phyloP scores from a whole-genome alignment of 495 filamentous ascomycete genomes.

The Platismatia glauca region DNA sequence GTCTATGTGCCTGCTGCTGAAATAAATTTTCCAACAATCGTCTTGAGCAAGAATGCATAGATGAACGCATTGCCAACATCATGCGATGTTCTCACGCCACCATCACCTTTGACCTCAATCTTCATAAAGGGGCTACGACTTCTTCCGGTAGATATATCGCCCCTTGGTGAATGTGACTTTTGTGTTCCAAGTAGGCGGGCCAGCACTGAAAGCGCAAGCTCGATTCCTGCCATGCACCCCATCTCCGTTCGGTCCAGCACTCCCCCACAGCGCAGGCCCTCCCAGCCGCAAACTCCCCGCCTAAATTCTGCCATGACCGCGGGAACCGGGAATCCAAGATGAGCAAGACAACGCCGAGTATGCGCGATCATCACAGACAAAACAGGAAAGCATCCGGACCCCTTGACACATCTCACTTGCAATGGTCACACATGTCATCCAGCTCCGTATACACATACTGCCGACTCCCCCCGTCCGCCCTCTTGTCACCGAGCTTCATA shows the following conservation, averaged over 20 bases:
- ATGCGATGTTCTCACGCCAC: not conserved
- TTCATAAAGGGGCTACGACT: not conserved
- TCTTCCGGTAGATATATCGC: not conserved
- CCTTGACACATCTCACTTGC: too few relatives aligned
- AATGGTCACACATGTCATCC: conserved; percentile 6
- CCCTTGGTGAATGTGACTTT: not conserved
- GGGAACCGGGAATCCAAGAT: too few relatives aligned
- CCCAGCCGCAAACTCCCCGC: too few relatives aligned
- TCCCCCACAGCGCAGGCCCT: not conserved
- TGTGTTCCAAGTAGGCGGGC: not conserved
- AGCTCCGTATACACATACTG: too few relatives aligned
- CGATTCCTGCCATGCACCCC: not conserved
- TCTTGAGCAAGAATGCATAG: not conserved
- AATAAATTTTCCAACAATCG: not conserved
- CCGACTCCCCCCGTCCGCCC: not conserved
- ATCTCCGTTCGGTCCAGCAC: not conserved
- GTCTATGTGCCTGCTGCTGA: not conserved
- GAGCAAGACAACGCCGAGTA: too few relatives aligned
- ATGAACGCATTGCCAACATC: not conserved
- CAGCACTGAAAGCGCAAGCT: not conserved
- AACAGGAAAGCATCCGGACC: too few relatives aligned
- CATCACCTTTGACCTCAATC: not conserved
- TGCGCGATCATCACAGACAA: too few relatives aligned
- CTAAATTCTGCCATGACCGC: too few relatives aligned
- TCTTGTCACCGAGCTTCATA: not conserved